Conservation (phyloP, 2,329 filamentous ascomycete genomes). For the Ascochyta rabiei region DNA sequence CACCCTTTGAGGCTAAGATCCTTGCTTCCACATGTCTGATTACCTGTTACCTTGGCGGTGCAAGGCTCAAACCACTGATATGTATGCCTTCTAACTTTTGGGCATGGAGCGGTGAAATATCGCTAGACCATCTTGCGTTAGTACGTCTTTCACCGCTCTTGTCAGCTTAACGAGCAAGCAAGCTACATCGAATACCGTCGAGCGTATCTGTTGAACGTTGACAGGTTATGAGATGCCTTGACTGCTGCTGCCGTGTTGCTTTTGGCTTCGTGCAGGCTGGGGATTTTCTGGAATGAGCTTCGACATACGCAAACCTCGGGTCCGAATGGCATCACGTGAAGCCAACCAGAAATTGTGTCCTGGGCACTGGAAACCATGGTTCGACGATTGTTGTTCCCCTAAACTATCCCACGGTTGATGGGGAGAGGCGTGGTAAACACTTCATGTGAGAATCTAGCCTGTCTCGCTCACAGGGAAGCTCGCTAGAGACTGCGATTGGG, state of each 20-base stretch:
- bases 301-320: no score
- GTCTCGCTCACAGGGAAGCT: background rate
- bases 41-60: background rate
- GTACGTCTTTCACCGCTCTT: background rate
- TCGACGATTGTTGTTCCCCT: no score
- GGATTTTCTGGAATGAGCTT: no score
- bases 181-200: background rate
- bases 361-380: no score
- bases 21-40: background rate
- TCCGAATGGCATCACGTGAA: no score
- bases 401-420: background rate
- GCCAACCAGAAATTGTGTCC: no score
- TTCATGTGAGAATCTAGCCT: background rate
- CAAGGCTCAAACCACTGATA: background rate
- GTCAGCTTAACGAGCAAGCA: background rate
- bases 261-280: no score
- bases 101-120: background rate
- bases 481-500: background rate
- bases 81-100: background rate
- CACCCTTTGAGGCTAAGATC: background rate
- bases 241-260: no score
- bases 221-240: no score
- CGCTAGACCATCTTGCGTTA: background rate
- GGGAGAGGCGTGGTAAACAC: background rate
- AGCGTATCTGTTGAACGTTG: background rate